Percentiles rank a stretch among this genome's conserved stretches.
Conservation (phyloP, 306 rosid genomes). For the Mimosa pudica region DNA sequence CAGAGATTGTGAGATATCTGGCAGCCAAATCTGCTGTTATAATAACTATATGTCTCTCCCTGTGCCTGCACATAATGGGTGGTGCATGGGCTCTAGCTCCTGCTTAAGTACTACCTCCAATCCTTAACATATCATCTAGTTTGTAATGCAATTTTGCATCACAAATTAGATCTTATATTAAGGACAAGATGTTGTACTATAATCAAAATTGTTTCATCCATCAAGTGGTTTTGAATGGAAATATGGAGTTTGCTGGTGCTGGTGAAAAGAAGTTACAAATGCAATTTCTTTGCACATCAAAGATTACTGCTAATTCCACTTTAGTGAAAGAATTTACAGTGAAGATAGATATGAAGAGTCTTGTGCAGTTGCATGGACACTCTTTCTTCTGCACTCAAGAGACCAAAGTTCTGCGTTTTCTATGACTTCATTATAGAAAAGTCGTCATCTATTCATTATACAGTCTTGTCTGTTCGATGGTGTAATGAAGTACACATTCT, state of each 20-base stretch:
- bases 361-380: not conserved
- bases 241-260: not conserved
- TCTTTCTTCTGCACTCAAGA: conserved; percentile 7
- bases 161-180: too few relatives aligned
- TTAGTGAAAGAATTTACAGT: conserved; percentile 17
- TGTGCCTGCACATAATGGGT: conserved; percentile 60
- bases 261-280: too few relatives aligned
- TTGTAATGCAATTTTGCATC: too few relatives aligned
- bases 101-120: conserved; percentile 33
- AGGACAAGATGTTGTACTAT: too few relatives aligned
- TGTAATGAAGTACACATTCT: conserved; percentile 15
- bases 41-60: conserved; percentile 56
- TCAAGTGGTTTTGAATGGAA: conserved; percentile 13
- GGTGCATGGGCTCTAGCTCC: conserved; percentile 56
- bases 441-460: conserved; percentile 5
- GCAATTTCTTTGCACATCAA: too few relatives aligned
- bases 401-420: not conserved
- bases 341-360: conserved; percentile 15
- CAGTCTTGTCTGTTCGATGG: conserved; percentile 1
- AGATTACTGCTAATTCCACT: conserved; percentile 1
- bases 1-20: conserved; percentile 63
- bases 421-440: conserved; percentile 6
- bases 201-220: conserved; percentile 13
- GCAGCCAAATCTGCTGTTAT: conserved; percentile 57
- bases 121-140: too few relatives aligned